phyloP scores from a whole-genome alignment of 495 filamentous ascomycete species.

The Thozetella sp. region DNA sequence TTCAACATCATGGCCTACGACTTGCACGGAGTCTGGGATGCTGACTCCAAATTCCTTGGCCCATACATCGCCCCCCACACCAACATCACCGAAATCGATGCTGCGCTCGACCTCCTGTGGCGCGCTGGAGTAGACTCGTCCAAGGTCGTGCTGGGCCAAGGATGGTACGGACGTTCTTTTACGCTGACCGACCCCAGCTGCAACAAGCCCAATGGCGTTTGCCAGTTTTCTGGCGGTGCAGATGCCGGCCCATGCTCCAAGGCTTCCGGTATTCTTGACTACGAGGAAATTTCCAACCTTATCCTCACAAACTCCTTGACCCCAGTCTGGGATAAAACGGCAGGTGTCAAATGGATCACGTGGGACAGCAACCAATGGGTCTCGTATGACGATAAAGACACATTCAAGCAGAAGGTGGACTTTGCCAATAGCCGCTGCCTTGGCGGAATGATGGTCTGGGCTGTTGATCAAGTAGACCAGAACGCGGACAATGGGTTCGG shows the following conservation, averaged over 20 bases:
- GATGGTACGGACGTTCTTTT: constrained; percentile 51
- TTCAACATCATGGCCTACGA: constrained; percentile 63
- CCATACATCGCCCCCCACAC: constrained; percentile 43
- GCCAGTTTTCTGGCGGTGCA: constrained; percentile 20
- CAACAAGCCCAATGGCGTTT: constrained; percentile 12
- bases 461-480: constrained; percentile 8
- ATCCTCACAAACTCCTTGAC: constrained; percentile 2
- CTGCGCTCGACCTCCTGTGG: constrained; percentile 50
- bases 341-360: constrained; percentile 33
- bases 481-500: not conserved
- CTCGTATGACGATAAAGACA: constrained; percentile 41
- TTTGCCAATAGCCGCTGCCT: constrained; percentile 32
- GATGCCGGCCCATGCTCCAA: constrained; percentile 28
- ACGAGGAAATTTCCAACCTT: constrained; percentile 35
- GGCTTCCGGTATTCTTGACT: constrained; percentile 28
- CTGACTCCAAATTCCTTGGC: constrained; percentile 19
- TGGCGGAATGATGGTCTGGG: constrained; percentile 26
- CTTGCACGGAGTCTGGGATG: constrained; percentile 33
- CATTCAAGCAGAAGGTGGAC: constrained; percentile 36
- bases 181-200: constrained; percentile 16
- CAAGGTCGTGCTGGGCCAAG: constrained; percentile 47
- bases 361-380: constrained; percentile 43
- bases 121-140: constrained; percentile 39
- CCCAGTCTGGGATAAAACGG: constrained; percentile 13
- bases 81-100: constrained; percentile 55